Percentiles rank a stretch among this genome's conserved stretches.
Evolutionary conservation across 2,329 filamentous ascomycete species (phyloP).

Genomic region (Monilinia fructicola): DNA sequence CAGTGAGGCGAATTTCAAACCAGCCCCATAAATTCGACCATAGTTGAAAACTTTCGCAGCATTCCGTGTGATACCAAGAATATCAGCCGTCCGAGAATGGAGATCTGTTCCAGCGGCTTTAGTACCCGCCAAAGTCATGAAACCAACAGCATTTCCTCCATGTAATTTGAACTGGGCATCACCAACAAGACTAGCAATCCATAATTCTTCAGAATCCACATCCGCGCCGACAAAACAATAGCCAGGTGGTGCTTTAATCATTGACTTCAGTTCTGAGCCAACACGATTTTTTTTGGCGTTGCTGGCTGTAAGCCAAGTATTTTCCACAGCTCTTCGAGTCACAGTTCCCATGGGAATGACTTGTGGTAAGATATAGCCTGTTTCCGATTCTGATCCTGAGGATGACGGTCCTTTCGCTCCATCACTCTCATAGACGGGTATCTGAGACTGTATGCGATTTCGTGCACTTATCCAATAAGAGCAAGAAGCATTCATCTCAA

Average conservation of each 20-base stretch:
- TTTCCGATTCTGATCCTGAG: slow-evolving; percentile 33
- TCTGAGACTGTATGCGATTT: slow-evolving; percentile 89
- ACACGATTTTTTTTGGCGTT: slow-evolving; percentile 97
- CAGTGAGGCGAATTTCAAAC: slow-evolving; percentile 87
- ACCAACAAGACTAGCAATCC: slow-evolving; percentile 94
- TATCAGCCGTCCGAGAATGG: slow-evolving; percentile 88
- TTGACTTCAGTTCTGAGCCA: slow-evolving; percentile 93
- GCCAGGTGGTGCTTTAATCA: slow-evolving; percentile 87
- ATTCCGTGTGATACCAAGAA: slow-evolving; percentile 90
- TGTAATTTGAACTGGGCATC: slow-evolving; percentile 94
- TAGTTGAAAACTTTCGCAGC: slow-evolving; percentile 99
- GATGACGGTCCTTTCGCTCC: slow-evolving; percentile 37
- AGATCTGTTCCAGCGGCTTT: slow-evolving; percentile 92
- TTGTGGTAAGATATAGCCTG: slow-evolving; percentile 90
- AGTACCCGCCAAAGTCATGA: slow-evolving; percentile 97
- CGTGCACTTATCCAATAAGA: slow-evolving; percentile 98
- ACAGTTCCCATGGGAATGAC: slow-evolving; percentile 98
- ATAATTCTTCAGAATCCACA: slow-evolving; percentile 94
- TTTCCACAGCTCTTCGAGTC: slow-evolving; percentile 90
- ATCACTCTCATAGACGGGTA: slow-evolving; percentile 84
- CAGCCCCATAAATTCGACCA: slow-evolving; percentile 97
- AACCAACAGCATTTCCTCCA: slow-evolving; percentile 94
- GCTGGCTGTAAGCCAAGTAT: slow-evolving; percentile 96
- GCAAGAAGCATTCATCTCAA: slow-evolving; percentile 98
- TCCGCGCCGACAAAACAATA: slow-evolving; percentile 96